These are phyloP conservation scores for Phlyctochytrium arcticum DNA, from an alignment of 192 early-diverging fungal species.

Conservation along the genomic window DNA sequence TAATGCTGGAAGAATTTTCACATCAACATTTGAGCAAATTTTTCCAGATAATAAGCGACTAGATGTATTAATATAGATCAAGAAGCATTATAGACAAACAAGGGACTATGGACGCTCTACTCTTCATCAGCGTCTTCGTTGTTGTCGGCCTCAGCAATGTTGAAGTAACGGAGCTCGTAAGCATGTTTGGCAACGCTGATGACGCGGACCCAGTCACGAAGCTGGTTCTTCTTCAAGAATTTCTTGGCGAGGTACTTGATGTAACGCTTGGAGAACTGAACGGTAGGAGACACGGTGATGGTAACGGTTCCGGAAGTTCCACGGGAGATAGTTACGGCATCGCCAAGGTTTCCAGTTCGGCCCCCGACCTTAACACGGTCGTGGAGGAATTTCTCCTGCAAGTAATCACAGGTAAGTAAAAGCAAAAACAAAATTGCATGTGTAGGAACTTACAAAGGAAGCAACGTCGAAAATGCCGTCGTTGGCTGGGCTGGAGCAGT, in stretches of 20 bases:
- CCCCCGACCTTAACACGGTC: constrained; percentile 98
- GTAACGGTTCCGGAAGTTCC: constrained; percentile 34
- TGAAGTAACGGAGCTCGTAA: constrained; percentile 96
- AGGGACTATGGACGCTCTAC: background rate
- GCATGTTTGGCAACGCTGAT: constrained; percentile 70
- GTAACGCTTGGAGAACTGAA: constrained; percentile 94
- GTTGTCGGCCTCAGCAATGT: constrained; percentile 74
- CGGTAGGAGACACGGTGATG: constrained; percentile 70
- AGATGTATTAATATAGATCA: background rate
- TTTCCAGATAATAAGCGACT: background rate
- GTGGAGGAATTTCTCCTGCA: constrained; percentile 93
- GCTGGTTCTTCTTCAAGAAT: constrained; percentile 99
- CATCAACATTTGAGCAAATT: background rate
- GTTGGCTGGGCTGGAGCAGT: constrained; percentile 84
- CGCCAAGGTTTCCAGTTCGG: constrained; percentile 92
- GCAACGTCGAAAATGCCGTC: constrained; percentile 97
- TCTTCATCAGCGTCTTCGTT: constrained; percentile 71
- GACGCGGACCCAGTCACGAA: constrained; percentile 98
- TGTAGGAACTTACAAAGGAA: constrained; percentile 70
- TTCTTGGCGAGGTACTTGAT: constrained; percentile 99
- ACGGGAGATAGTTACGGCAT: constrained; percentile 79
- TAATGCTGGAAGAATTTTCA: no score
- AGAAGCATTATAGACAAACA: background rate
- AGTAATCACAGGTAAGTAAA: background rate
- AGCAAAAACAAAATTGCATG: background rate